Evolutionary conservation across 1,284 basidiomycete species (phyloP).

Genomic region (Neonothopanus nambi): DNA sequence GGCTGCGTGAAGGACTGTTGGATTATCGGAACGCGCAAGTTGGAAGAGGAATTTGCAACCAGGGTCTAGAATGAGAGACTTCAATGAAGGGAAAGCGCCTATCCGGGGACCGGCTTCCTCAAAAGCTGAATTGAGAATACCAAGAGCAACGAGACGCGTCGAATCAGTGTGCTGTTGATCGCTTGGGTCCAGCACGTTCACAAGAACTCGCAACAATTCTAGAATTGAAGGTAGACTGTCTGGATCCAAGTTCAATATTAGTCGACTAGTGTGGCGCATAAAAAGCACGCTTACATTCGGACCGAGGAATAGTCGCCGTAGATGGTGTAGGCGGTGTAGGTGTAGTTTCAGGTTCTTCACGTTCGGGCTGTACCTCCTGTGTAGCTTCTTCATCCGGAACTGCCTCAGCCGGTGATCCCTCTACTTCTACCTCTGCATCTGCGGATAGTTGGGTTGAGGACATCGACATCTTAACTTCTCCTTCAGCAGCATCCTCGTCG

Average conservation of each 20-base stretch:
- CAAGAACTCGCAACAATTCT: slow-evolving; percentile 91
- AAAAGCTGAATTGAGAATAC: slow-evolving; percentile 87
- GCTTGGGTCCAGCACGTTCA: slow-evolving; percentile 93
- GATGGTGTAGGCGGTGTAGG: slow-evolving; percentile 6
- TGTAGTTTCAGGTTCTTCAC: not conserved
- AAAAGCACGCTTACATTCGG: slow-evolving; percentile 43
- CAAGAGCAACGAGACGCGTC: slow-evolving; percentile 87
- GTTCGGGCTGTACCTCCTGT: not conserved
- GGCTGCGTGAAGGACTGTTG: slow-evolving; percentile 75
- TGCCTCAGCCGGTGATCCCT: slow-evolving; percentile 1
- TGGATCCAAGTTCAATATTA: slow-evolving; percentile 28
- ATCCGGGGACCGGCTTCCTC: slow-evolving; percentile 83
- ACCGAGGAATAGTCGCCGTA: slow-evolving; percentile 28
- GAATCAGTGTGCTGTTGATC: slow-evolving; percentile 96
- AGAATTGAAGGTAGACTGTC: slow-evolving; percentile 93
- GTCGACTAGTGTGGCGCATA: slow-evolving; percentile 5
- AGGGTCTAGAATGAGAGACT: slow-evolving; percentile 77
- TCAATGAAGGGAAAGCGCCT: slow-evolving; percentile 73
- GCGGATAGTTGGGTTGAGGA: slow-evolving; percentile 29
- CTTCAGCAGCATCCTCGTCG: slow-evolving; percentile 51
- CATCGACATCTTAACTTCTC: slow-evolving; percentile 64
- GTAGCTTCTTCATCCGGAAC: not conserved
- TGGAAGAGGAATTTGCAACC: slow-evolving; percentile 97
- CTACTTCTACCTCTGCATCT: slow-evolving; percentile 14
- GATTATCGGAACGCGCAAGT: slow-evolving; percentile 88